Evolutionary conservation across 1,284 basidiomycete species (phyloP).

Genomic region (Leccinum olivaceoglutinosum): DNA sequence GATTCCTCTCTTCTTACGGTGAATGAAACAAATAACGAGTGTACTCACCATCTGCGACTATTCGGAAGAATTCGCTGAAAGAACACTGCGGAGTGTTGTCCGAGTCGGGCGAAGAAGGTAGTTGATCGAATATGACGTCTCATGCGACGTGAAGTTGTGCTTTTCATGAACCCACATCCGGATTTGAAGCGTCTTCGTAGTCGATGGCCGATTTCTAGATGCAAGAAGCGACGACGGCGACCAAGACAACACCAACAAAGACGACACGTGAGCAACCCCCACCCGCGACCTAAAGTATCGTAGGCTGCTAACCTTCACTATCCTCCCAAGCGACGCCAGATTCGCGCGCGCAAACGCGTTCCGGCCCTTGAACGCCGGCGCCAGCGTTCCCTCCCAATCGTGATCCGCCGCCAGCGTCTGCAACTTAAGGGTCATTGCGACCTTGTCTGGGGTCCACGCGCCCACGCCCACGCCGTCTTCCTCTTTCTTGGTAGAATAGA

Average conservation of each 20-base stretch:
- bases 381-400: conserved; percentile 66
- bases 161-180: conserved; percentile 70
- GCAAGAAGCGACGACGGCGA: neutral
- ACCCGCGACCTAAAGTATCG: neutral
- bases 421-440: conserved; percentile 75
- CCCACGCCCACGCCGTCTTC: neutral
- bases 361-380: conserved; percentile 73
- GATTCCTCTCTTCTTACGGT: neutral
- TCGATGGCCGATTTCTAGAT: conserved; percentile 55
- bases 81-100: conserved; percentile 46
- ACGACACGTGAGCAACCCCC: conserved; percentile 7
- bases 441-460: conserved; percentile 82
- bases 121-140: conserved; percentile 76
- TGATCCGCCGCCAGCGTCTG: conserved; percentile 54
- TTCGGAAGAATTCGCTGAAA: conserved; percentile 87
- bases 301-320: conserved; percentile 61
- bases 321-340: conserved; percentile 65
- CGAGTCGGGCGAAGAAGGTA: conserved; percentile 50
- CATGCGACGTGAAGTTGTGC: conserved; percentile 91
- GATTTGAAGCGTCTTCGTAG: conserved; percentile 43
- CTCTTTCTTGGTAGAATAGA: conserved; percentile 35
- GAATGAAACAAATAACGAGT: neutral
- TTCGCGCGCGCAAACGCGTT: conserved; percentile 69
- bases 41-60: conserved; percentile 81
- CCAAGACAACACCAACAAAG: neutral